Evolutionary conservation across 2,329 filamentous ascomycete species (phyloP), one percentile per base, ranked within the genome.

Genomic region (Sordariomycetes sp.): DNA sequence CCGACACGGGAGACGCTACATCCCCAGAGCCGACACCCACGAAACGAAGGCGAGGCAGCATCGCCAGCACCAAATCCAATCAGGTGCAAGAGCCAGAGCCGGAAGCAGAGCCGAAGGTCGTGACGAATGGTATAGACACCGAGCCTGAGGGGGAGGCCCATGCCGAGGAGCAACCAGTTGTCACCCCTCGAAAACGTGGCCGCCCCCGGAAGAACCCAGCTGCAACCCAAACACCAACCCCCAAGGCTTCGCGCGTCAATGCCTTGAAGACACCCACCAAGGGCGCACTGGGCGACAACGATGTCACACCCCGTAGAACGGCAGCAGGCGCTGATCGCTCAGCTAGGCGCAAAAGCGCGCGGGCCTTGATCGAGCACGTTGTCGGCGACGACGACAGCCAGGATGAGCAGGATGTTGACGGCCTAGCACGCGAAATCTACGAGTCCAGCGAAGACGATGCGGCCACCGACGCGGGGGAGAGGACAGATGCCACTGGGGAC

Each of bases 331-430:
- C 82, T 15, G 86, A 95, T 58, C 78, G 83, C 32, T 95, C 88
- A 5, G 90, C 88, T 3, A 77, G 83, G 47, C 79, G 79, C 49
- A 95, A 94, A 66, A 94, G 85, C 53, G 83, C 82, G 16, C 71
- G 79, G 33, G 75, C 77, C 4, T 61, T 95, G 33, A 79, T 93
- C 24, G 78, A 88, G 49, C 78, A 79, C 28, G 77, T 79, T 6
- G 66, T 82, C 9, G 68, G 71, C 15, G 77, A 72, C 14, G 71
- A 66, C 8, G 68, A 70, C 18, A 81, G 76, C 47, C 81, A 87
- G 30, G 82, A 86, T 19, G 84, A 82, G 26, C 80, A 76, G 16
- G 81, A 77, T 11, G 79, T 80, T 5, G 76, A 82, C 33, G 70
- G 68, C 6, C 63, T 92, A 19, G 80, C 78, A 3, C 67, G 79